These are phyloP conservation scores for Hymenochaete sp. DNA, from an alignment of 1,284 basidiomycete genomes.

Conservation along the genomic window DNA sequence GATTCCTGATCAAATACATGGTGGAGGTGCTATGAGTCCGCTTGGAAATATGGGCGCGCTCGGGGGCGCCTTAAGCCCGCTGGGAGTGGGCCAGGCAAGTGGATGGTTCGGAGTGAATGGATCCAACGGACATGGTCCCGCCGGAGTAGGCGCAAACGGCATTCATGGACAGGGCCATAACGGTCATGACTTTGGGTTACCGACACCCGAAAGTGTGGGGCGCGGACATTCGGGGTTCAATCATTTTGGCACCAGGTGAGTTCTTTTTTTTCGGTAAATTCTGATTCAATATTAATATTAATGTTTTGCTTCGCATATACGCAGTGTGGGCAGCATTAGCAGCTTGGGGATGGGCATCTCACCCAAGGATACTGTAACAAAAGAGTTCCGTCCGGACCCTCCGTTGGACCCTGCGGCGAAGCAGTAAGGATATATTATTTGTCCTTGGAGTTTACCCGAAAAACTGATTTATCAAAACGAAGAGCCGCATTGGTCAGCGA, in stretches of 20 bases:
- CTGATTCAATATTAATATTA: too few species aligned
- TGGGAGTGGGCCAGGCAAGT: constrained; percentile 7
- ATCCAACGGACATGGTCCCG: constrained; percentile 1
- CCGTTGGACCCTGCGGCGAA: constrained; percentile 31
- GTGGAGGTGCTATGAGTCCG: constrained; percentile 5
- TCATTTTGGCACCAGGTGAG: constrained; percentile 15
- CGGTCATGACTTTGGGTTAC: constrained; percentile 28
- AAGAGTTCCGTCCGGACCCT: constrained; percentile 25
- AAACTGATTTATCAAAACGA: constrained; percentile 4
- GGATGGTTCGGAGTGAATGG: constrained; percentile 3
- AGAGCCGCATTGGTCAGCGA: constrained; percentile 52
- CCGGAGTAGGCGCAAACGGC: constrained; percentile 5
- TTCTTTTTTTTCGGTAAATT: not conserved
- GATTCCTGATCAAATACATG: constrained; percentile 16
- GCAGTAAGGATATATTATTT: constrained; percentile 30
- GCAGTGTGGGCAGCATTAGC: constrained; percentile 16
- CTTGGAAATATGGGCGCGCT: constrained; percentile 12
- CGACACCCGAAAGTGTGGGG: constrained; percentile 33
- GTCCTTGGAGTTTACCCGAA: not conserved
- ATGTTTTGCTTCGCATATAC: not conserved
- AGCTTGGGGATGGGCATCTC: too few species aligned
- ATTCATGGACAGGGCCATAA: not conserved
- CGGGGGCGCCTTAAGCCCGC: constrained; percentile 9
- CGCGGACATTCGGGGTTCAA: constrained; percentile 11
- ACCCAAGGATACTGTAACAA: constrained; percentile 26